These are phyloP conservation scores for Trichoderma asperellum DNA, from an alignment of 2,329 filamentous ascomycete genomes.

Conservation along the genomic window DNA sequence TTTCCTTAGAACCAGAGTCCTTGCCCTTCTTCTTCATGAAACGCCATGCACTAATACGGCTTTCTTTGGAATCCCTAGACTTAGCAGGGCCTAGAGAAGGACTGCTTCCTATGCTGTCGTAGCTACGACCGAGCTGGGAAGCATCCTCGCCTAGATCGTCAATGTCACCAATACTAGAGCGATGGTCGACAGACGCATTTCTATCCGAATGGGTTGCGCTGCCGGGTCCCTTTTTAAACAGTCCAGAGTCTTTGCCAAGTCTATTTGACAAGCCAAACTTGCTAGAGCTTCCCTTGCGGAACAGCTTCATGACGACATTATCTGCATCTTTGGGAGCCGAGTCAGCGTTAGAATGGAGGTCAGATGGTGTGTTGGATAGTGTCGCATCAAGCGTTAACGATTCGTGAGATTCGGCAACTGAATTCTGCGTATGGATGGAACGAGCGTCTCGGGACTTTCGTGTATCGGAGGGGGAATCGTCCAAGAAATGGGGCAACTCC, in stretches of 20 bases:
- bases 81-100: slow-evolving; percentile 58
- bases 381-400: slow-evolving; percentile 60
- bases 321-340: slow-evolving; percentile 55
- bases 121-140: slow-evolving; percentile 52
- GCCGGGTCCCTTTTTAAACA: slow-evolving; percentile 63
- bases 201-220: slow-evolving; percentile 62
- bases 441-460: slow-evolving; percentile 60
- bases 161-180: slow-evolving; percentile 61
- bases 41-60: slow-evolving; percentile 57
- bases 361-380: slow-evolving; percentile 61
- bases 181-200: slow-evolving; percentile 56
- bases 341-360: slow-evolving; percentile 50
- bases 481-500: slow-evolving; percentile 43
- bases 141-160: slow-evolving; percentile 57
- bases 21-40: slow-evolving; percentile 66
- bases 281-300: slow-evolving; percentile 67
- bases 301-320: slow-evolving; percentile 62
- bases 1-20: slow-evolving; percentile 47
- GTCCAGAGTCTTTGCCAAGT: slow-evolving; percentile 56
- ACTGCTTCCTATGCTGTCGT: slow-evolving; percentile 61
- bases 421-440: slow-evolving; percentile 62
- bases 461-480: slow-evolving; percentile 57
- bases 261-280: slow-evolving; percentile 67
- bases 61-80: slow-evolving; percentile 52
- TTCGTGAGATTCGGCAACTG: slow-evolving; percentile 63